Evolutionary conservation across 208 protist species (phyloP).

Genomic region (Acanthamoeba divionensis): DNA sequence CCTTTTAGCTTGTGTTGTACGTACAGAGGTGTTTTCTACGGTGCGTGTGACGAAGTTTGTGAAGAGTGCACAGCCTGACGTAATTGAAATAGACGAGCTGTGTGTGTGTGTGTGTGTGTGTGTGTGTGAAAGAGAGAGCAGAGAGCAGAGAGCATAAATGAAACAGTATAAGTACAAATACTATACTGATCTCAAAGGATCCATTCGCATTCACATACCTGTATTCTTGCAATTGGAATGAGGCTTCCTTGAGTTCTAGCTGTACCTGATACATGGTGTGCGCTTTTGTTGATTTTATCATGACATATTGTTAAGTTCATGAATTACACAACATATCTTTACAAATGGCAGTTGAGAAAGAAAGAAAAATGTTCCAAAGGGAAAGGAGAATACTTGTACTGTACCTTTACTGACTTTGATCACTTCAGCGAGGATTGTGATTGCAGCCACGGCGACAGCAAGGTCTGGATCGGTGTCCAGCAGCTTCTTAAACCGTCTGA

Average conservation of each 20-base stretch:
- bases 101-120: neutral
- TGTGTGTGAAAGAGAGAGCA: no score
- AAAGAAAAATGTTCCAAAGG: no score
- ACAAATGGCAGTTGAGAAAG: neutral
- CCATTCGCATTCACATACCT: no score
- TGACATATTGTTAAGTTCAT: no score
- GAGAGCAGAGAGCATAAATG: no score
- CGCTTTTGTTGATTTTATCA: no score
- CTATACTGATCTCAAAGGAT: no score
- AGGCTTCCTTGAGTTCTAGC: conserved; percentile 42
- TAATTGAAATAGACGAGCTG: conserved; percentile 44
- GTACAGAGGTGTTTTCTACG: conserved; percentile 45
- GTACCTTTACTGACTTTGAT: conserved; percentile 47
- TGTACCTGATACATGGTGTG: conserved; percentile 51
- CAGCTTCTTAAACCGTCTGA: neutral
- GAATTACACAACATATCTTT: neutral
- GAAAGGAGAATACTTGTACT: no score
- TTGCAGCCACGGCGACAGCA: conserved; percentile 41
- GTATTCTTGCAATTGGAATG: conserved; percentile 18
- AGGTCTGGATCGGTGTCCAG: neutral
- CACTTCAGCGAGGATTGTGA: conserved; percentile 52
- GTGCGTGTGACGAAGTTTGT: conserved; percentile 46
- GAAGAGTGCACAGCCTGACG: conserved; percentile 48
- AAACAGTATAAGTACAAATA: no score
- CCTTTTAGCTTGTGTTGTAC: conserved; percentile 33